phyloP scores from a whole-genome alignment of 495 filamentous ascomycete genomes.

The Lepidopterella palustris region DNA sequence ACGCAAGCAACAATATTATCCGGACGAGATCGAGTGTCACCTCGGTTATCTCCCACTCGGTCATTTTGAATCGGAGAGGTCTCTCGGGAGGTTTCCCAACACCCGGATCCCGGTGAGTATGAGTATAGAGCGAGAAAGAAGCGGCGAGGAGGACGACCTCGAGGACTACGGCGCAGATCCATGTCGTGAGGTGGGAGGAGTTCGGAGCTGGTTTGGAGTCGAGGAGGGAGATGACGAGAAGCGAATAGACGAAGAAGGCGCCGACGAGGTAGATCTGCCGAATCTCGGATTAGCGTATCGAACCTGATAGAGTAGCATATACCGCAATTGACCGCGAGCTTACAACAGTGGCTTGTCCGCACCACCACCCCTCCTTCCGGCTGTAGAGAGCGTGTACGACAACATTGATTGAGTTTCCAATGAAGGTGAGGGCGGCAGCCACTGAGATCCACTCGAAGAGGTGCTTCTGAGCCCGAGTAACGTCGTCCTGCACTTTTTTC shows the following conservation, averaged over 20 bases:
- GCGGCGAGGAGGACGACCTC: slow-evolving; percentile 63
- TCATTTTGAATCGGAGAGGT: slow-evolving; percentile 45
- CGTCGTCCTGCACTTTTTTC: slow-evolving; percentile 43
- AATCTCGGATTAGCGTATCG: slow-evolving; percentile 6
- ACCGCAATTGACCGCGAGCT: slow-evolving; percentile 32
- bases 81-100: slow-evolving; percentile 45
- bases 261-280: slow-evolving; percentile 72
- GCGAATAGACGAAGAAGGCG: slow-evolving; percentile 66
- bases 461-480: slow-evolving; percentile 54
- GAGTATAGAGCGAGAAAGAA: slow-evolving; percentile 56
- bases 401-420: slow-evolving; percentile 67
- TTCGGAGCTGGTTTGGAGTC: slow-evolving; percentile 72
- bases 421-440: slow-evolving; percentile 60
- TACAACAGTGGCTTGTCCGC: slow-evolving; percentile 77
- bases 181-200: slow-evolving; percentile 64
- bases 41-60: slow-evolving; percentile 59
- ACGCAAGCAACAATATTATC: slow-evolving; percentile 50
- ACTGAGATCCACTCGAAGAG: slow-evolving; percentile 70
- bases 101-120: slow-evolving; percentile 51
- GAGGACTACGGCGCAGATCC: slow-evolving; percentile 59
- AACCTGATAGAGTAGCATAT: background rate
- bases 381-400: slow-evolving; percentile 65
- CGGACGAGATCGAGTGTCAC: slow-evolving; percentile 54
- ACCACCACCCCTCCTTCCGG: slow-evolving; percentile 77
- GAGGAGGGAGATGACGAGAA: slow-evolving; percentile 71